Percentiles rank a stretch among this genome's conserved stretches.
phyloP scores from a whole-genome alignment of 495 filamentous ascomycete genomes.

The Chaetomium cochliodes region DNA sequence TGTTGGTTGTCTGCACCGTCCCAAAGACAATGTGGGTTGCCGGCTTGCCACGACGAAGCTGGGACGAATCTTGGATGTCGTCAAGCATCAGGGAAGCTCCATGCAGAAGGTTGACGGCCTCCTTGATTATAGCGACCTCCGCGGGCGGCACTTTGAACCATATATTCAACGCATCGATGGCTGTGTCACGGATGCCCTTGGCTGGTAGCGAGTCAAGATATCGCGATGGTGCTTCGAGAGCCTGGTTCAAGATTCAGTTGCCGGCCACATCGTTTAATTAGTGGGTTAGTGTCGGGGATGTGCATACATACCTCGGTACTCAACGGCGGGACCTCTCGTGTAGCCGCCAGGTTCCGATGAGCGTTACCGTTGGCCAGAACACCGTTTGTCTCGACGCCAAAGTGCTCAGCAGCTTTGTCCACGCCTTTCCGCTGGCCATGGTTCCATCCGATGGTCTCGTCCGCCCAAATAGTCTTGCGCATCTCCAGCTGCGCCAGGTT shows the following conservation, averaged over 20 bases:
- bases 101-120: conserved; percentile 20
- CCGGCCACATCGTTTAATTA: no score
- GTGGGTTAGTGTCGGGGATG: no score
- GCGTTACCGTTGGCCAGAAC: background rate
- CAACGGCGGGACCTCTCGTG: no score
- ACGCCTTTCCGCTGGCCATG: background rate
- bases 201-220: conserved; percentile 26
- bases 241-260: no score
- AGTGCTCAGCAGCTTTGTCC: background rate
- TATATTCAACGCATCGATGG: conserved; percentile 24
- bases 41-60: conserved; percentile 74
- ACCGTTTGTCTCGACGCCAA: background rate
- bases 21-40: conserved; percentile 87
- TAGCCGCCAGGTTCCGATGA: no score
- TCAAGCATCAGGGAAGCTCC: conserved; percentile 51
- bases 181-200: conserved; percentile 20
- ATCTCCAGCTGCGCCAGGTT: background rate
- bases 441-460: background rate
- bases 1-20: conserved; percentile 82
- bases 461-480: background rate
- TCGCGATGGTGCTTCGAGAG: conserved; percentile 15
- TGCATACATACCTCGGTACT: background rate
- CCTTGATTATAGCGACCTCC: background rate
- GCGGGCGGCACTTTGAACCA: conserved; percentile 17
- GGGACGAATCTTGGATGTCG: conserved; percentile 73